A percentile compares a stretch with the other conserved stretches of the same genome.
Evolutionary conservation across 2,329 filamentous ascomycete species (phyloP).

Genomic region (Akanthomyces lecanii): DNA sequence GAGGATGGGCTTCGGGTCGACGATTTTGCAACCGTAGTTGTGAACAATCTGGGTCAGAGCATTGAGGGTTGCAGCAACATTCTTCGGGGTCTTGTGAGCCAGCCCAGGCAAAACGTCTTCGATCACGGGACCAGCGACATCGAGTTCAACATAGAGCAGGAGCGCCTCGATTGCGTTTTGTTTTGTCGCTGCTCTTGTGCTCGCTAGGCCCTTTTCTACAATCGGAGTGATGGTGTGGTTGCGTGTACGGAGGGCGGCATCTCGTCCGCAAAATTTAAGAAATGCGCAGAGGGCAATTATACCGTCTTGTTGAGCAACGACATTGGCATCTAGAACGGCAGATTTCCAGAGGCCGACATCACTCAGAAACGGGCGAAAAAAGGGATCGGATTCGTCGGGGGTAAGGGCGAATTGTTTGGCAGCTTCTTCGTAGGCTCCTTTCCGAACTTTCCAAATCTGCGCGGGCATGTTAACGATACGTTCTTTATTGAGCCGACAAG

Average conservation of each 20-base stretch:
- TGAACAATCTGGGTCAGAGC: slow-evolving; percentile 83
- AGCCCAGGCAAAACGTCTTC: slow-evolving; percentile 84
- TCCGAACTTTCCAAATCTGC: slow-evolving; percentile 92
- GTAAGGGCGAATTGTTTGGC: slow-evolving; percentile 81
- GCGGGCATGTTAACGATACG: background rate
- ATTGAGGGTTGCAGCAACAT: slow-evolving; percentile 66
- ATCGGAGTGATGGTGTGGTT: slow-evolving; percentile 70
- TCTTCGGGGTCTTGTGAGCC: slow-evolving; percentile 86
- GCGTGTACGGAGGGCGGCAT: slow-evolving; percentile 75
- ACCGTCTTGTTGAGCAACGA: slow-evolving; percentile 92
- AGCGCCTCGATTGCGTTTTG: slow-evolving; percentile 80
- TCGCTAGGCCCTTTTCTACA: slow-evolving; percentile 85
- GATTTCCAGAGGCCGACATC: slow-evolving; percentile 87
- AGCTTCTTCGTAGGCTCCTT: slow-evolving; percentile 90
- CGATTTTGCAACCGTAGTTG: slow-evolving; percentile 89
- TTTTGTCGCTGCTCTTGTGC: slow-evolving; percentile 84
- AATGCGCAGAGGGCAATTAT: slow-evolving; percentile 85
- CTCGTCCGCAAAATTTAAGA: slow-evolving; percentile 80
- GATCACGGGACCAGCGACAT: slow-evolving; percentile 77
- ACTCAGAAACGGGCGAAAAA: slow-evolving; percentile 81
- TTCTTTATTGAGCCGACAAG: background rate
- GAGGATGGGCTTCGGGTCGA: slow-evolving; percentile 87
- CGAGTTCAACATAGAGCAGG: slow-evolving; percentile 83
- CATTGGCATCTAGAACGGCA: slow-evolving; percentile 89
- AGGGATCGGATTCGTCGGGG: slow-evolving; percentile 77